Evolutionary conservation across 225 moss, liverwort and hornwort species (phyloP).

Genomic region (Lunularia cruciata): DNA sequence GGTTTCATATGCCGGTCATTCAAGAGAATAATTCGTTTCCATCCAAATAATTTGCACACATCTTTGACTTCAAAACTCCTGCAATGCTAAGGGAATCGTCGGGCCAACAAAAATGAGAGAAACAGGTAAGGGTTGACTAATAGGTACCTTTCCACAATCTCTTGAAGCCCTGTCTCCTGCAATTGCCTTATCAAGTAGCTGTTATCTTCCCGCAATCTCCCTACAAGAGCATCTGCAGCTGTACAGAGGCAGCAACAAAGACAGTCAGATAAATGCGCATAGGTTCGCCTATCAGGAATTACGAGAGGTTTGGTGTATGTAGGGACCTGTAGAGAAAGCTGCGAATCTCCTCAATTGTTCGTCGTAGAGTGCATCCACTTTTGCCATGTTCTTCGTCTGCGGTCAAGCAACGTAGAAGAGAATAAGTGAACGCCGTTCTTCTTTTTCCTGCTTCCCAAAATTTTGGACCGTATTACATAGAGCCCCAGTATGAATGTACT

Average conservation of each 20-base stretch:
- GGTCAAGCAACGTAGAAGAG: background rate
- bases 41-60: too few relatives aligned
- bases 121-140: background rate
- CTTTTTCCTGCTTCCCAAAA: too few relatives aligned
- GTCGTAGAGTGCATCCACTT: slow-evolving; percentile 16
- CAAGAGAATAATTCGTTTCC: too few relatives aligned
- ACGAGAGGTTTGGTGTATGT: background rate
- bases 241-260: slow-evolving; percentile 1
- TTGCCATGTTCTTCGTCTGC: slow-evolving; percentile 9
- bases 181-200: background rate
- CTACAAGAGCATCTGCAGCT: slow-evolving; percentile 40
- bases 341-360: slow-evolving; percentile 30
- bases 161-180: slow-evolving; percentile 11
- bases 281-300: too few relatives aligned
- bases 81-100: background rate
- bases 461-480: too few relatives aligned
- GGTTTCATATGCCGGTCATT: too few relatives aligned
- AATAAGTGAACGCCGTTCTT: too few relatives aligned
- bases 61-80: too few relatives aligned
- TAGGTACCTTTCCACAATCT: slow-evolving; percentile 28
- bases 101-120: background rate
- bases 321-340: slow-evolving; percentile 32
- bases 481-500: too few relatives aligned
- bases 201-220: slow-evolving; percentile 13
- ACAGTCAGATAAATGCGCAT: slow-evolving; percentile 12